phyloP scores from a whole-genome alignment of 768 basidiomycete species.

The Vararia minispora region DNA sequence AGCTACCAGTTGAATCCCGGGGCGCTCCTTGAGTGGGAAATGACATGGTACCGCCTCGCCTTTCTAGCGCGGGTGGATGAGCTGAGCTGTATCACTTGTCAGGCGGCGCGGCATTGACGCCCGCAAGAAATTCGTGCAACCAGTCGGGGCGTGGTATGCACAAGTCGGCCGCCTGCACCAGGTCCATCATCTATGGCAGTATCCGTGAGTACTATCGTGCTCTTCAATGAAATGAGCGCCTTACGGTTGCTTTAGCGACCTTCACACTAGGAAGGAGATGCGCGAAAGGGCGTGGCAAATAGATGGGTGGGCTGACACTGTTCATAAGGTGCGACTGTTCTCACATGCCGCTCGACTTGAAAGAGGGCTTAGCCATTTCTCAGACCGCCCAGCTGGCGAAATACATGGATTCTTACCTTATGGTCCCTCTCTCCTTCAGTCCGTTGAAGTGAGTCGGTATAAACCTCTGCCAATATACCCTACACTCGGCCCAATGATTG shows the following conservation, averaged over 20 bases:
- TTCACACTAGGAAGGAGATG: slow-evolving; percentile 72
- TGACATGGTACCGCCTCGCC: slow-evolving; percentile 54
- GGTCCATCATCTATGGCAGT: slow-evolving; percentile 98
- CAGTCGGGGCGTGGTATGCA: slow-evolving; percentile 88
- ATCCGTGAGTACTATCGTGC: slow-evolving; percentile 51
- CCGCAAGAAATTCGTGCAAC: slow-evolving; percentile 73
- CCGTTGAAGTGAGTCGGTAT: slow-evolving; percentile 55
- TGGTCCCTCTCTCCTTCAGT: slow-evolving; percentile 71
- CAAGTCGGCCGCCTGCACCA: slow-evolving; percentile 76
- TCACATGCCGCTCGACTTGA: background rate
- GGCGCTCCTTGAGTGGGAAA: slow-evolving; percentile 89
- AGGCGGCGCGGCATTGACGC: slow-evolving; percentile 96
- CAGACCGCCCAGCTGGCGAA: slow-evolving; percentile 86
- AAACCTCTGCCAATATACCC: background rate
- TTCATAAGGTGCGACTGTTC: slow-evolving; percentile 68
- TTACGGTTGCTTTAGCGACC: slow-evolving; percentile 31
- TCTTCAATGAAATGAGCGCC: background rate
- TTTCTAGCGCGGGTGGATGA: background rate
- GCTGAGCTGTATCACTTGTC: slow-evolving; percentile 6
- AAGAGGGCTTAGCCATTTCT: background rate
- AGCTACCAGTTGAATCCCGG: slow-evolving; percentile 85
- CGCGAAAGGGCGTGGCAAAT: slow-evolving; percentile 90
- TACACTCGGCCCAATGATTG: background rate
- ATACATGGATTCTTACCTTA: slow-evolving; percentile 79
- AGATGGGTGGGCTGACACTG: slow-evolving; percentile 93